Evolutionary conservation across 371 early-diverging fungal genomes (phyloP), one percentile per base, ranked within the genome.

Genomic region (Mucor plumbeus): DNA sequence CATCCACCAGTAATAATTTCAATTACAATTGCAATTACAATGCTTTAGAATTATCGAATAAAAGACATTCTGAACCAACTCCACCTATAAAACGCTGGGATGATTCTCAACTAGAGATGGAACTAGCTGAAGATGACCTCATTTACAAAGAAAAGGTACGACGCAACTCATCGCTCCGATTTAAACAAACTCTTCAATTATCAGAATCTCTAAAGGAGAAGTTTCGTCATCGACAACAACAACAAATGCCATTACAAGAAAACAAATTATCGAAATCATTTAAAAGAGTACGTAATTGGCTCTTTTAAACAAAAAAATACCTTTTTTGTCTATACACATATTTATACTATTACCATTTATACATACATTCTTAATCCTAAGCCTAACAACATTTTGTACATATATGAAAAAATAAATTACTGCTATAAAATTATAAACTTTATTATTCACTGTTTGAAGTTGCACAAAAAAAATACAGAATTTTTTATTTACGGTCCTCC

Each of bases 101-200:
- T 40, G 74, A 74, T 40, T 70, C 74, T n/a, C 74, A 74, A 40
- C 53, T 74, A 31, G 74, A 70, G 39, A 66, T 74, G 61, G 74
- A 70, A 34, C 31, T 74, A 39, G 74, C 74, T 17, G 74, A 74
- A 64, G 74, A 74, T 70, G 68, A 74, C 68, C 65, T 74, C 66
- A 70, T 74, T 48, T 39, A 56, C 7, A 44, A 54, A 53, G 64
- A 47, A 40, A 64, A 63, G 61, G 56, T 53, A 35, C 63, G 64
- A 67, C 67, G 64, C 57, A 63, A 61, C 48, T 68, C 72, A 59
- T 67, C 71, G 36, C 71, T 71, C 67, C 67, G 71, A 48, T 41
- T 72, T 13, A 72, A 63, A 63, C 54, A 60, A 17, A 61, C 55
- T n/a, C 38, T 62, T 13, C 63, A 62, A 7, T 36, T 43, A 43